Conservation (phyloP, 1,139 yeast genomes). For the Arxiozyma slooffiae region DNA sequence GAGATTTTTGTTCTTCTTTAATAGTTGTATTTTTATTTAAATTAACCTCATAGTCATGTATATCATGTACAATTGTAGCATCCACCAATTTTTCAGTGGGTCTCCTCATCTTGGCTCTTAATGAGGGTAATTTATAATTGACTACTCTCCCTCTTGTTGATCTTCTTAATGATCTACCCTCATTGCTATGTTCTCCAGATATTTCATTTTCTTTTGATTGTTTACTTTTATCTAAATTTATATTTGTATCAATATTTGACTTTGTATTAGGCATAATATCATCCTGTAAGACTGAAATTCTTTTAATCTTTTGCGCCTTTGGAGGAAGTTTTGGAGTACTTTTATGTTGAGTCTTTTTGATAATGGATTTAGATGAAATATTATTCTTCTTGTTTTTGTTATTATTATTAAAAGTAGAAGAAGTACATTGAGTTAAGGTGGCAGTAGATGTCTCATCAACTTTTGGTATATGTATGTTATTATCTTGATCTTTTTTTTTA, state of each 20-base stretch:
- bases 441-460: too few species aligned
- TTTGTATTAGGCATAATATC: constrained; percentile 31
- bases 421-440: too few species aligned
- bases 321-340: constrained; percentile 29
- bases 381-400: not conserved
- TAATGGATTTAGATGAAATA: constrained; percentile 5
- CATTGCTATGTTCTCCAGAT: not conserved
- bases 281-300: constrained; percentile 27
- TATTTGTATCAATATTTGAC: not conserved
- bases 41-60: constrained; percentile 27
- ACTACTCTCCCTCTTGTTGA: constrained; percentile 46
- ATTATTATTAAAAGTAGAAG: too few species aligned
- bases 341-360: constrained; percentile 12
- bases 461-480: not conserved
- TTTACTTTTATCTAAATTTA: not conserved
- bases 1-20: not conserved
- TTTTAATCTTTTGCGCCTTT: constrained; percentile 25
- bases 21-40: constrained; percentile 1
- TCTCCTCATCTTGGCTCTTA: constrained; percentile 62
- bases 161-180: constrained; percentile 14
- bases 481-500: too few species aligned
- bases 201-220: not conserved
- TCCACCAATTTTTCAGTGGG: constrained; percentile 51
- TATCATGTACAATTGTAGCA: constrained; percentile 35
- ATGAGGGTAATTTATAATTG: constrained; percentile 60